These are phyloP conservation scores for Climacium dendroides DNA, from an alignment of 225 moss, liverwort and hornwort species.

Conservation along the genomic window DNA sequence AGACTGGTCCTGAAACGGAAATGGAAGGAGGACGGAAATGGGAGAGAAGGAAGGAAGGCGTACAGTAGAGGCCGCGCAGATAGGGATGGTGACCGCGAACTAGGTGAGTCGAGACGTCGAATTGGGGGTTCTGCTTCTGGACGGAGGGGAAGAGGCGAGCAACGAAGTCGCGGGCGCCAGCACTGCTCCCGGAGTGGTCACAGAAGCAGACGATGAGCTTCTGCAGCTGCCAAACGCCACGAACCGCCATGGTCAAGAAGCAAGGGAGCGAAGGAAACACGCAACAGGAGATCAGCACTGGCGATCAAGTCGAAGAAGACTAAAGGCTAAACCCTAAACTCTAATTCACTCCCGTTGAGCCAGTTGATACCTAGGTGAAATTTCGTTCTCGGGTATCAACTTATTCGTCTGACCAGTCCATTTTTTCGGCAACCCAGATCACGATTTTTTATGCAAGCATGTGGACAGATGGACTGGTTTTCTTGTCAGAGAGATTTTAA, in stretches of 20 bases:
- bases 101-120: slow-evolving; percentile 56
- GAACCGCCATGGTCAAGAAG: slow-evolving; percentile 54
- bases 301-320: neutral
- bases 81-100: slow-evolving; percentile 71
- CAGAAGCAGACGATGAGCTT: slow-evolving; percentile 76
- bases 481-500: too few relatives aligned
- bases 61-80: slow-evolving; percentile 67
- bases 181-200: slow-evolving; percentile 90
- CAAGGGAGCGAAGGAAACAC: neutral
- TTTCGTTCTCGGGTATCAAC: neutral
- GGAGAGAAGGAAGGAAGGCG: neutral
- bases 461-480: too few relatives aligned
- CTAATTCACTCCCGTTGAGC: neutral
- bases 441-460: too few relatives aligned
- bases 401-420: too few relatives aligned
- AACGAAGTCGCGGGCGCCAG: slow-evolving; percentile 88
- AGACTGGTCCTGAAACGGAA: neutral
- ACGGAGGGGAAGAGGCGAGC: slow-evolving; percentile 53
- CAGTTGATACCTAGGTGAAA: neutral
- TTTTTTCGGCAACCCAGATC: too few relatives aligned
- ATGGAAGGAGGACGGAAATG: neutral
- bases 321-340: neutral
- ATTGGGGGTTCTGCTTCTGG: slow-evolving; percentile 64
- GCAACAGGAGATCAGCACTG: neutral
- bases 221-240: slow-evolving; percentile 97